These are phyloP conservation scores for Plantago ovata DNA, from an alignment of 257 asterid species.

Conservation along the genomic window DNA sequence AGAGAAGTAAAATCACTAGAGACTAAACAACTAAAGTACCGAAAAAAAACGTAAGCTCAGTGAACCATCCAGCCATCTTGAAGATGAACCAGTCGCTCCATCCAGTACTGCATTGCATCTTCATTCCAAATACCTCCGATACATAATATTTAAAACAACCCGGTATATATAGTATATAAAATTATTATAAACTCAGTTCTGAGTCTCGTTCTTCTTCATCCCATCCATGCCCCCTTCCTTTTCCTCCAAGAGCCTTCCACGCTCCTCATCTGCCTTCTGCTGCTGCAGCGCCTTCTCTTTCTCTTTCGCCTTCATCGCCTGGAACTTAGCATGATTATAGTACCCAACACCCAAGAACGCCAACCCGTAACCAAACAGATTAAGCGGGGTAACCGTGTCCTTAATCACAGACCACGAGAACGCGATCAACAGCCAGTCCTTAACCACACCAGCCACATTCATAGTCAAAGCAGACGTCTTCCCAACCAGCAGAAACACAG, in stretches of 20 bases:
- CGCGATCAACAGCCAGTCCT: constrained; percentile 33
- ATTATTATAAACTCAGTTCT: constrained; percentile 8
- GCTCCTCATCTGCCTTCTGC: constrained; percentile 33
- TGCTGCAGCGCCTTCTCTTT: constrained; percentile 20
- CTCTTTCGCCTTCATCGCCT: constrained; percentile 26
- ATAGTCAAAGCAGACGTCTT: constrained; percentile 30
- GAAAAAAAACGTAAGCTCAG: constrained; percentile 5
- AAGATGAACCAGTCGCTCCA: neutral
- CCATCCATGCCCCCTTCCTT: constrained; percentile 29
- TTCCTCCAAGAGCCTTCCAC: constrained; percentile 39
- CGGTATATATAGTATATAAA: neutral
- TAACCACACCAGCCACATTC: constrained; percentile 33
- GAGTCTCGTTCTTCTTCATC: constrained; percentile 32
- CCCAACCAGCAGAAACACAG: constrained; percentile 29
- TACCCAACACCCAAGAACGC: constrained; percentile 28
- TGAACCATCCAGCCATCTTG: constrained; percentile 6
- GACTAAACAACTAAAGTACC: constrained; percentile 14
- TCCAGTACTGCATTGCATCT: neutral
- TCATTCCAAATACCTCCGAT: constrained; percentile 7
- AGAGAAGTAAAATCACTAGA: constrained; percentile 16
- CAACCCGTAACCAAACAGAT: constrained; percentile 25
- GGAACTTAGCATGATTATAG: constrained; percentile 26
- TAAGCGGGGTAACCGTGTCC: constrained; percentile 26
- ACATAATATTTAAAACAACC: neutral
- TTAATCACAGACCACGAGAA: constrained; percentile 28